Percentiles rank a stretch among this genome's conserved stretches.
Conservation (phyloP, 2,329 filamentous ascomycete genomes). For the Apiospora marii region DNA sequence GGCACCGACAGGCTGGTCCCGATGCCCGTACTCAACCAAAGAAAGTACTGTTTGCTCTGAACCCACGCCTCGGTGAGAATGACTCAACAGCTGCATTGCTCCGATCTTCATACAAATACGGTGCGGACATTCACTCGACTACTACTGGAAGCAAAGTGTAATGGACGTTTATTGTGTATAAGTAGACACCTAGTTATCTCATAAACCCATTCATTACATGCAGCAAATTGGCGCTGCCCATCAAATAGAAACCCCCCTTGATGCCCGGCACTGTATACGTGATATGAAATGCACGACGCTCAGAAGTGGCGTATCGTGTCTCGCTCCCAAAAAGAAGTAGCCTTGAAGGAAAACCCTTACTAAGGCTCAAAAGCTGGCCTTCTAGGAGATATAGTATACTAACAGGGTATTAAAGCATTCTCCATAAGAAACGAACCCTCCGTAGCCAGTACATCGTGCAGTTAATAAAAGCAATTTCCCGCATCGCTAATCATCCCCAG, state of each 20-base stretch:
- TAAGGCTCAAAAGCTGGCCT: neutral
- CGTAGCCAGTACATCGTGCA: slow-evolving; percentile 10
- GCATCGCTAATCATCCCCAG: slow-evolving; percentile 8
- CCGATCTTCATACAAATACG: neutral
- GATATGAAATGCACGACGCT: neutral
- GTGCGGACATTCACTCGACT: too few species aligned
- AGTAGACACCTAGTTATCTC: neutral
- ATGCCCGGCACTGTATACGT: neutral
- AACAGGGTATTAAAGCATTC: slow-evolving; percentile 20
- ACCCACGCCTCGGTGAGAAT: neutral
- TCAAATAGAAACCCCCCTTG: neutral
- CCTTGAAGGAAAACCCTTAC: neutral
- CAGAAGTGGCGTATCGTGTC: neutral
- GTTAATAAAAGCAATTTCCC: slow-evolving; percentile 23
- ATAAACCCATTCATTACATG: slow-evolving; percentile 11
- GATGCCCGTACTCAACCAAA: neutral
- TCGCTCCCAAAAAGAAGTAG: neutral
- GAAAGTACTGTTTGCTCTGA: neutral
- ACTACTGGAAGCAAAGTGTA: neutral
- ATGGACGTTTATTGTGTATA: slow-evolving; percentile 11
- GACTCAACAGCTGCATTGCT: neutral
- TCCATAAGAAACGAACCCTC: slow-evolving; percentile 1
- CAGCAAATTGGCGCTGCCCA: neutral
- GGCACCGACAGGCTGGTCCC: neutral
- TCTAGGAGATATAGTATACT: slow-evolving; percentile 20